A percentile compares a stretch with the other conserved stretches of the same genome.
Conservation (phyloP, 345 rosid genomes). For the Ailanthus altissimus region DNA sequence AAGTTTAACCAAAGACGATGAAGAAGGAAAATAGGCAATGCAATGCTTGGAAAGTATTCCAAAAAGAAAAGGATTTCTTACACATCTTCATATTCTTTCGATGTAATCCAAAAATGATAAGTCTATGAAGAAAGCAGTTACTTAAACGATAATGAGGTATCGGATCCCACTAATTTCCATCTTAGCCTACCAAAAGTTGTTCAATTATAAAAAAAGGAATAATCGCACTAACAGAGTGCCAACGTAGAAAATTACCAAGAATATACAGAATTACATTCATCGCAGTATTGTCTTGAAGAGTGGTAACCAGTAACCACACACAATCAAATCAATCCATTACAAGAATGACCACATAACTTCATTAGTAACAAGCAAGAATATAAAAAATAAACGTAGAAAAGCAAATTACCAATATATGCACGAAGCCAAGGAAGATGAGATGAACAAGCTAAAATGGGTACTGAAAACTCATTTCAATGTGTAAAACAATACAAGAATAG, state of each 20-base stretch:
- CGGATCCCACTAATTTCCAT: background rate
- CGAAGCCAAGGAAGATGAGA: background rate
- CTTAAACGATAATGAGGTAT: background rate
- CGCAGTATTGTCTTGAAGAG: background rate
- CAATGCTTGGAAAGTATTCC: background rate
- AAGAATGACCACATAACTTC: background rate
- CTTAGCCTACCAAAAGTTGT: background rate
- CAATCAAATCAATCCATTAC: background rate
- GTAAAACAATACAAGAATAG: background rate
- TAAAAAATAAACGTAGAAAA: background rate
- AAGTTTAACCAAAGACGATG: constrained; percentile 9
- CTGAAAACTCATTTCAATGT: background rate
- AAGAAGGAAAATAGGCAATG: background rate
- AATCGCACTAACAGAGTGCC: background rate
- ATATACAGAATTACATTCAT: background rate
- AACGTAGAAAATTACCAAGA: background rate
- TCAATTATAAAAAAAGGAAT: background rate
- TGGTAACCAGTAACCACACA: background rate
- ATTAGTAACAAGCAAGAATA: background rate
- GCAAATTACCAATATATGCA: background rate
- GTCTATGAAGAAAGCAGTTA: background rate
- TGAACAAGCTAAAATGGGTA: background rate
- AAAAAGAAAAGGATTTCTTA: background rate
- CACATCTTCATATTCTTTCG: background rate
- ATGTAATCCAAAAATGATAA: background rate